These are phyloP conservation scores for Aspergillus candidus DNA, from an alignment of 2,329 filamentous ascomycete genomes.

Conservation along the genomic window DNA sequence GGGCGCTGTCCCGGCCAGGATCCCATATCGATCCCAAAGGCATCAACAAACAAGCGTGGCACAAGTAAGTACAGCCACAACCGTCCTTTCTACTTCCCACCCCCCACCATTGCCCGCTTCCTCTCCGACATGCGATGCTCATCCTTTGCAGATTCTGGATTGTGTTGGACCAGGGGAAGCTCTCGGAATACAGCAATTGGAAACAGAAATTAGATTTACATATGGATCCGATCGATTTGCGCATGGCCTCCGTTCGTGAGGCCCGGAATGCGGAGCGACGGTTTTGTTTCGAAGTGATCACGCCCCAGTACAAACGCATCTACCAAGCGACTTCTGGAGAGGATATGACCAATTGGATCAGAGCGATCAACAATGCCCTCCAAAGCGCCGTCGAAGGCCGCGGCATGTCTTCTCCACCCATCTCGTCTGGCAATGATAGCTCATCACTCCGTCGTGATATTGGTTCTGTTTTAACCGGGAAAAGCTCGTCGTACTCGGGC, in stretches of 20 bases:
- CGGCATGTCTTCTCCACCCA: constrained; percentile 45
- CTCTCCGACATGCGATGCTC: not conserved
- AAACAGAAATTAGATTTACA: constrained; percentile 95
- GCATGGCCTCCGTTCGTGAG: constrained; percentile 94
- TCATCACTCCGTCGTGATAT: constrained; percentile 72
- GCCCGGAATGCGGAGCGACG: constrained; percentile 88
- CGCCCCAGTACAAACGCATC: constrained; percentile 88
- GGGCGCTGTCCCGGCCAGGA: constrained; percentile 87
- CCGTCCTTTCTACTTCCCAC: not conserved
- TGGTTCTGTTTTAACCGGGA: constrained; percentile 86
- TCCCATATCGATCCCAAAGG: constrained; percentile 93
- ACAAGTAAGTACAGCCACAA: constrained; percentile 64
- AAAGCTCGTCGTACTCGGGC: constrained; percentile 61
- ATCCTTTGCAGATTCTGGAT: constrained; percentile 75
- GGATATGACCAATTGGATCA: constrained; percentile 96
- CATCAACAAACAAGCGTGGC: constrained; percentile 95
- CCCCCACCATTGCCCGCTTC: not conserved
- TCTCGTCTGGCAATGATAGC: constrained; percentile 43
- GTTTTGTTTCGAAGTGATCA: constrained; percentile 98
- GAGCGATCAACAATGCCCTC: constrained; percentile 90
- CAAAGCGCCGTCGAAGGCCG: constrained; percentile 91
- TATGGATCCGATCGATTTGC: constrained; percentile 94
- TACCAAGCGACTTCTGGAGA: constrained; percentile 98
- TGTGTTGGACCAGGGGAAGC: constrained; percentile 89
- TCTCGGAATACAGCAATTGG: constrained; percentile 99